Percentiles rank a stretch among this genome's conserved stretches.
Evolutionary conservation across 179 eudicot species (phyloP).

Genomic region (Beta lomatogona): DNA sequence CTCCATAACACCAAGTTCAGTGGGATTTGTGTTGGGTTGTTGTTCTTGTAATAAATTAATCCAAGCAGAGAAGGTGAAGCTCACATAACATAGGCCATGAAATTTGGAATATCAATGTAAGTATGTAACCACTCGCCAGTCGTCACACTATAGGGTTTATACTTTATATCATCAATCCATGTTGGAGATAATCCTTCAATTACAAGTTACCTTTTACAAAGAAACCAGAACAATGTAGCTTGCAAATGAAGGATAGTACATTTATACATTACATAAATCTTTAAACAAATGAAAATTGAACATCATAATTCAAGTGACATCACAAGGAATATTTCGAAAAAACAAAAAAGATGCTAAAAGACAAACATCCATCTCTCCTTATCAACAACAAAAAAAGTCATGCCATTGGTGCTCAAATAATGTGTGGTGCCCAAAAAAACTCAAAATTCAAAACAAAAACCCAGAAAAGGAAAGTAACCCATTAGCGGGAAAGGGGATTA

Average conservation of each 20-base stretch:
- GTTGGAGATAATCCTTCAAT: background rate
- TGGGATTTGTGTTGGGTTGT: background rate
- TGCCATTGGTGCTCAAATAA: conserved; percentile 23
- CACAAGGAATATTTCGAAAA: conserved; percentile 9
- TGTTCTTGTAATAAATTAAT: background rate
- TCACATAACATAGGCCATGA: background rate
- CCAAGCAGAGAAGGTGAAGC: background rate
- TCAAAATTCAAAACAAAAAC: conserved; percentile 21
- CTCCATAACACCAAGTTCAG: background rate
- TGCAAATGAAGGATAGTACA: too few relatives aligned
- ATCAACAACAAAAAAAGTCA: conserved; percentile 37
- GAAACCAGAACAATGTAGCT: background rate
- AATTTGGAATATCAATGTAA: background rate
- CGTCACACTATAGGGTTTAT: too few relatives aligned
- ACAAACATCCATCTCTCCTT: conserved; percentile 39
- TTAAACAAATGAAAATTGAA: background rate
- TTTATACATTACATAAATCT: too few relatives aligned
- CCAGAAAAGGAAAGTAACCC: conserved; percentile 41
- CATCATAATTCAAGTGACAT: conserved; percentile 17
- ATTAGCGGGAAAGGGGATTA: conserved; percentile 12
- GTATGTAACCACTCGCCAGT: too few relatives aligned
- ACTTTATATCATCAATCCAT: background rate
- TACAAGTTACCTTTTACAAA: background rate
- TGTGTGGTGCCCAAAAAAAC: conserved; percentile 28
- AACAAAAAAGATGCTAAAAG: conserved; percentile 23